Conservation (phyloP, 306 rosid genomes). For the Luffa aegyptiaca region DNA sequence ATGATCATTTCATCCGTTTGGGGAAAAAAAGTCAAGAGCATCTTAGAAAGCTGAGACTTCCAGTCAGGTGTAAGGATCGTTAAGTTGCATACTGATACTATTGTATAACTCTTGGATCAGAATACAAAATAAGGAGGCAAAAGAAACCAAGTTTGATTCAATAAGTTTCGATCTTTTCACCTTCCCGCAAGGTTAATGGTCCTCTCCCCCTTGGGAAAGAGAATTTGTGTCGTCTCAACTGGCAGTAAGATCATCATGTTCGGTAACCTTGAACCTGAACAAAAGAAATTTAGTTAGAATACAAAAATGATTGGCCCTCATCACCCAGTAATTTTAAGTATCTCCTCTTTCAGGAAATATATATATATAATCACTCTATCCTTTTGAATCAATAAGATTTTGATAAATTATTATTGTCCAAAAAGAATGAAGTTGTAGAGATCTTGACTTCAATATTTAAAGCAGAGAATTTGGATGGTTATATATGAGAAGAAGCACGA, state of each 20-base stretch:
- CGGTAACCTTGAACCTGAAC: slow-evolving; percentile 69
- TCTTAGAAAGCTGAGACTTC: neutral
- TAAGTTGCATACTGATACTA: neutral
- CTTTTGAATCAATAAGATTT: neutral
- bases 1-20: neutral
- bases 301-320: neutral
- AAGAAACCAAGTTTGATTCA: slow-evolving; percentile 8
- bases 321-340: neutral
- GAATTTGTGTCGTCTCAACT: slow-evolving; percentile 34
- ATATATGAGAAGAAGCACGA: neutral
- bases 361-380: neutral
- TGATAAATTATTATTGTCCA: neutral
- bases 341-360: neutral
- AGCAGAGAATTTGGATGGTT: neutral
- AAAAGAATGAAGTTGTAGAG: neutral
- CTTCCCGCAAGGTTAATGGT: slow-evolving; percentile 66
- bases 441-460: neutral
- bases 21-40: neutral
- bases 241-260: slow-evolving; percentile 50
- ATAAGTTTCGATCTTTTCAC: slow-evolving; percentile 34
- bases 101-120: neutral
- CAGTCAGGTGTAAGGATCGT: neutral
- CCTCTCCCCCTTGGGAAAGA: slow-evolving; percentile 41
- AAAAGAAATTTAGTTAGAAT: neutral
- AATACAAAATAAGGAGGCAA: neutral